Conservation (phyloP, 176 grass and related monocot species). For the Triticum turgidum region DNA sequence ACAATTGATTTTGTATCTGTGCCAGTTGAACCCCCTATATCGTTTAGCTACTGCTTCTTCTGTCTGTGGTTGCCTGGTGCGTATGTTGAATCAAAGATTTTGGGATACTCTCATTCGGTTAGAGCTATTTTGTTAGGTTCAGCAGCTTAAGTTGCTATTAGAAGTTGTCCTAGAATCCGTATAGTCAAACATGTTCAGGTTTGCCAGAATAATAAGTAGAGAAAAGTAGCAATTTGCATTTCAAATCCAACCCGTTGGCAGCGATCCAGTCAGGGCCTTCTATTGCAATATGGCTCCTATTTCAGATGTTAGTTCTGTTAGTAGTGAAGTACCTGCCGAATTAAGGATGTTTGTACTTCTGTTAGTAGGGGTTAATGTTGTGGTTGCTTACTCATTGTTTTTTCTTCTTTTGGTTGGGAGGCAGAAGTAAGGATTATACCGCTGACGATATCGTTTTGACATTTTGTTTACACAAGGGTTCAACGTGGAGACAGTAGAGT, state of each 20-base stretch:
- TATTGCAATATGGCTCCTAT: slow-evolving; percentile 1
- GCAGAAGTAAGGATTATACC: not conserved
- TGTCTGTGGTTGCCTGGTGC: not conserved
- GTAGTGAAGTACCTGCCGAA: not conserved
- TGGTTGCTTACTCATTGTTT: not conserved
- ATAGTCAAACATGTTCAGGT: not conserved
- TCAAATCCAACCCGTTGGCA: not conserved
- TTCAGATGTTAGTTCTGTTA: not conserved
- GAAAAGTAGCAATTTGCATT: not conserved
- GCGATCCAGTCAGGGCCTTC: not conserved
- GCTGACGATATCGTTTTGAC: not conserved
- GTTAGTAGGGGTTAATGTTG: not conserved
- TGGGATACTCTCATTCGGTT: not conserved
- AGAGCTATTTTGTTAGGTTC: not conserved
- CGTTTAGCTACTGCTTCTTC: not conserved
- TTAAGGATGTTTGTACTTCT: not conserved
- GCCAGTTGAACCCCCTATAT: not conserved
- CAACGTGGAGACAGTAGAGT: slow-evolving; percentile 22
- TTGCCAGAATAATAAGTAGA: not conserved
- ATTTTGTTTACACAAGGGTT: not conserved
- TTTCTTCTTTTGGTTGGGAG: not conserved
- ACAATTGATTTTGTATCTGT: not conserved
- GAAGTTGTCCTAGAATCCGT: not conserved
- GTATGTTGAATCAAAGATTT: not conserved
- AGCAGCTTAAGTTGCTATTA: not conserved